Evolutionary conservation across 768 basidiomycete species (phyloP).

Genomic region (Naganishia vishniacii): DNA sequence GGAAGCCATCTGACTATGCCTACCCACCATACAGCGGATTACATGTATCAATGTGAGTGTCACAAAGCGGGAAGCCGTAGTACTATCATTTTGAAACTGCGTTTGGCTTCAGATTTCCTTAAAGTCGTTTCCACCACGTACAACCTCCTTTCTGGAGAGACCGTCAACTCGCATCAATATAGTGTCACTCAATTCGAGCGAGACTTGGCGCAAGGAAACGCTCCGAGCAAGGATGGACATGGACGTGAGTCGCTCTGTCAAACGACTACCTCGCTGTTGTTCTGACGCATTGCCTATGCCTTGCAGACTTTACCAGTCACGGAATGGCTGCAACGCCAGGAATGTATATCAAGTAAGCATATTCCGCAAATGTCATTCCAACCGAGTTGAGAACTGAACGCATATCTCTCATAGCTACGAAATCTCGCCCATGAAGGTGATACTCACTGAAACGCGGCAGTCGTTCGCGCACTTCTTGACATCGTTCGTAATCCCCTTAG

Average conservation of each 20-base stretch:
- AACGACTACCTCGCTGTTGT: not conserved
- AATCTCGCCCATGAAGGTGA: slow-evolving; percentile 91
- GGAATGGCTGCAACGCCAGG: slow-evolving; percentile 40
- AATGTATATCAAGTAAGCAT: slow-evolving; percentile 41
- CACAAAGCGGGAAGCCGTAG: too few species aligned
- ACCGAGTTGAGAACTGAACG: not conserved
- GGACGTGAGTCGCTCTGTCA: slow-evolving; percentile 41
- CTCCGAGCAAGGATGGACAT: slow-evolving; percentile 46
- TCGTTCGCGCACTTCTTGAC: slow-evolving; percentile 97
- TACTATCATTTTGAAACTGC: not conserved
- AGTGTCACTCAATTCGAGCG: slow-evolving; percentile 94
- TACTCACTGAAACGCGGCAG: slow-evolving; percentile 83
- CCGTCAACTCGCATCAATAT: slow-evolving; percentile 89
- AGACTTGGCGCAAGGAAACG: slow-evolving; percentile 63
- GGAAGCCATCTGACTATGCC: too few species aligned
- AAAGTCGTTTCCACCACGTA: slow-evolving; percentile 97
- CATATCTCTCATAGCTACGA: slow-evolving; percentile 77
- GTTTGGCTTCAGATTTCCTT: slow-evolving; percentile 96
- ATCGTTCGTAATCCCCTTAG: slow-evolving; percentile 70
- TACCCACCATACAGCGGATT: slow-evolving; percentile 51
- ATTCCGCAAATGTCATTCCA: too few species aligned
- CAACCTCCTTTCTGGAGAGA: slow-evolving; percentile 68
- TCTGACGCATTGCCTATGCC: not conserved
- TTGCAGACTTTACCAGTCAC: slow-evolving; percentile 45
- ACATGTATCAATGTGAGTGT: slow-evolving; percentile 72